Conservation (phyloP, 1,139 yeast genomes). For the Debaryomyces subglobosus region DNA sequence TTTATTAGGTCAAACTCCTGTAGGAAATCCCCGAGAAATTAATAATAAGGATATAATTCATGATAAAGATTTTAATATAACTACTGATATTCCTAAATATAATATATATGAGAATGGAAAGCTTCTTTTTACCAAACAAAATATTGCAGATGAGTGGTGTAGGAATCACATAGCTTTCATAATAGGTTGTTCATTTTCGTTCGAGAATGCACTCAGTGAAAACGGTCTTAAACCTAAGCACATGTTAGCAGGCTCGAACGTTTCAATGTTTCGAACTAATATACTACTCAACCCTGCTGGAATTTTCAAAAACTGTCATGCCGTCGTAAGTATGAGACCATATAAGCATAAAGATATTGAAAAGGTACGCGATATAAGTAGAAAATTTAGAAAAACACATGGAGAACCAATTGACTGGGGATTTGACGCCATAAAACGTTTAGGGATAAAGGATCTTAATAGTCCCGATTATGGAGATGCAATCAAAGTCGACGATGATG, state of each 20-base stretch:
- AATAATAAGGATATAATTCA: slow-evolving; percentile 17
- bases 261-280: slow-evolving; percentile 21
- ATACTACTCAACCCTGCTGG: slow-evolving; percentile 31
- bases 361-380: slow-evolving; percentile 27
- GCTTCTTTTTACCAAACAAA: slow-evolving; percentile 18
- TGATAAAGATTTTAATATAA: slow-evolving; percentile 25
- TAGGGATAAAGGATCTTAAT: slow-evolving; percentile 27
- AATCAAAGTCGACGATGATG: slow-evolving; percentile 25
- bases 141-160: slow-evolving; percentile 30
- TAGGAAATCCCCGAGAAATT: slow-evolving; percentile 22
- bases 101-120: slow-evolving; percentile 29
- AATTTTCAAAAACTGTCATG: slow-evolving; percentile 28
- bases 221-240: slow-evolving; percentile 29
- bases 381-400: slow-evolving; percentile 28
- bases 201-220: slow-evolving; percentile 29
- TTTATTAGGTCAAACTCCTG: slow-evolving; percentile 23
- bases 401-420: slow-evolving; percentile 45
- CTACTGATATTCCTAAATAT: slow-evolving; percentile 33
- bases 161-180: slow-evolving; percentile 33
- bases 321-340: slow-evolving; percentile 43
- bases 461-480: slow-evolving; percentile 32
- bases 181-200: slow-evolving; percentile 40
- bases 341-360: slow-evolving; percentile 26
- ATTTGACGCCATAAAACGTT: slow-evolving; percentile 28
- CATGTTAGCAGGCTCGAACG: slow-evolving; percentile 10